phyloP scores from a whole-genome alignment of 169 alveolate genomes.

The Eimeria necatrix region DNA sequence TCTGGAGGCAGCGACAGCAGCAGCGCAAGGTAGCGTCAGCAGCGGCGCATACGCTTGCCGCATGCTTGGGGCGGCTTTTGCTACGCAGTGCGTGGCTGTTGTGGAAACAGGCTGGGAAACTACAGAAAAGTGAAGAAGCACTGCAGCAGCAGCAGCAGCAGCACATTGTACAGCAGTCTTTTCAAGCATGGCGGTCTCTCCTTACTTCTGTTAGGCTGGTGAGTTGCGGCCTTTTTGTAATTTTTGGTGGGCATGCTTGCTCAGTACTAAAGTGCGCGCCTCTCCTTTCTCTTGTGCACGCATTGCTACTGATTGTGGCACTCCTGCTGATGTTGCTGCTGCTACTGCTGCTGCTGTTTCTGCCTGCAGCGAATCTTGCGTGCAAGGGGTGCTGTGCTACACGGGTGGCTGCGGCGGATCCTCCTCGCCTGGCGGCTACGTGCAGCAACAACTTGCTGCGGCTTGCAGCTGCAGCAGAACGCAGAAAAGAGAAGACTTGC shows the following conservation, averaged over 20 bases:
- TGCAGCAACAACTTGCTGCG: background rate
- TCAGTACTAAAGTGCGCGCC: background rate
- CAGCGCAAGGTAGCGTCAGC: slow-evolving; percentile 22
- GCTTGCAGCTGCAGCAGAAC: slow-evolving; percentile 60
- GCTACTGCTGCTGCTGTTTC: background rate
- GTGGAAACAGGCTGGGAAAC: slow-evolving; percentile 18
- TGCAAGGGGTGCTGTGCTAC: slow-evolving; percentile 58
- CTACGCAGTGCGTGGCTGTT: slow-evolving; percentile 12
- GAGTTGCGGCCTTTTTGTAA: background rate
- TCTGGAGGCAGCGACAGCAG: slow-evolving; percentile 25
- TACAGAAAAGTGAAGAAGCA: background rate
- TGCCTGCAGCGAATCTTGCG: slow-evolving; percentile 49
- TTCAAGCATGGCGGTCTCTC: background rate
- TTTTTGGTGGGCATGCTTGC: background rate
- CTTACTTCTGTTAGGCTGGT: slow-evolving; percentile 43
- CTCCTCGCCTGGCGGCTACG: slow-evolving; percentile 36
- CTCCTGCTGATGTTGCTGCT: background rate
- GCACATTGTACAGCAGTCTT: slow-evolving; percentile 29
- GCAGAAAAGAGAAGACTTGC: background rate
- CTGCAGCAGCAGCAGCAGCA: slow-evolving; percentile 66
- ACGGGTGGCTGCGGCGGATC: slow-evolving; percentile 46
- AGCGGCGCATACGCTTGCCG: slow-evolving; percentile 17
- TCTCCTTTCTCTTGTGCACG: background rate
- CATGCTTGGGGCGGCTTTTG: slow-evolving; percentile 3
- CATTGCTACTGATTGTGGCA: background rate